A percentile compares a stretch with the other conserved stretches of the same genome.
Conservation (phyloP, 2,329 filamentous ascomycete species). For the Botrytis sinoallii region DNA sequence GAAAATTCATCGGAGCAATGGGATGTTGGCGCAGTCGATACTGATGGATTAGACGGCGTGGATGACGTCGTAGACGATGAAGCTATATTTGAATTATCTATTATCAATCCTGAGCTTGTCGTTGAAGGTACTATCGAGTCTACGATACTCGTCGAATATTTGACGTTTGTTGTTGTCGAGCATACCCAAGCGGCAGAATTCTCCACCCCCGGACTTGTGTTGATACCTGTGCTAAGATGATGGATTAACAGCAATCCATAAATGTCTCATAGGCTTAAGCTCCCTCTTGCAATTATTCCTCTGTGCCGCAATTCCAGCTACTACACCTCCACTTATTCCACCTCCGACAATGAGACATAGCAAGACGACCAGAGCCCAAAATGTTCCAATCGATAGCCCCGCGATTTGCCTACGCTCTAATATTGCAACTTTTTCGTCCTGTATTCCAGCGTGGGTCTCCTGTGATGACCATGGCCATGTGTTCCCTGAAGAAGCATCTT, state of each 20-base stretch:
- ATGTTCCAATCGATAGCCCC: background rate
- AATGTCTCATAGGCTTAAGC: background rate
- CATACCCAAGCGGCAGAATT: background rate
- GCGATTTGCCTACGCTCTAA: background rate
- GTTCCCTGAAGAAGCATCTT: background rate
- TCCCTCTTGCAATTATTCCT: background rate
- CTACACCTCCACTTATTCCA: background rate
- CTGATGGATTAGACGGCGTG: background rate
- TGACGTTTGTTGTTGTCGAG: background rate
- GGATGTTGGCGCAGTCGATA: background rate
- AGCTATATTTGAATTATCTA: background rate
- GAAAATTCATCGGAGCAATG: slow-evolving; percentile 1
- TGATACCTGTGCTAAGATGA: background rate
- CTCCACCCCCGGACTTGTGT: background rate
- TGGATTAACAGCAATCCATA: background rate
- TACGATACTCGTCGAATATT: background rate
- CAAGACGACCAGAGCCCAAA: background rate
- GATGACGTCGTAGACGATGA: background rate
- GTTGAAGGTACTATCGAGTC: background rate
- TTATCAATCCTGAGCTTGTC: background rate
- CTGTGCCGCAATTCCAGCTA: background rate
- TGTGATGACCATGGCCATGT: background rate
- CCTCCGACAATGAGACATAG: background rate
- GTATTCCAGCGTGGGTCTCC: background rate
- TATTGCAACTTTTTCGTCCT: background rate